phyloP scores from a whole-genome alignment of 768 basidiomycete species.

The Pisolithus microcarpus region DNA sequence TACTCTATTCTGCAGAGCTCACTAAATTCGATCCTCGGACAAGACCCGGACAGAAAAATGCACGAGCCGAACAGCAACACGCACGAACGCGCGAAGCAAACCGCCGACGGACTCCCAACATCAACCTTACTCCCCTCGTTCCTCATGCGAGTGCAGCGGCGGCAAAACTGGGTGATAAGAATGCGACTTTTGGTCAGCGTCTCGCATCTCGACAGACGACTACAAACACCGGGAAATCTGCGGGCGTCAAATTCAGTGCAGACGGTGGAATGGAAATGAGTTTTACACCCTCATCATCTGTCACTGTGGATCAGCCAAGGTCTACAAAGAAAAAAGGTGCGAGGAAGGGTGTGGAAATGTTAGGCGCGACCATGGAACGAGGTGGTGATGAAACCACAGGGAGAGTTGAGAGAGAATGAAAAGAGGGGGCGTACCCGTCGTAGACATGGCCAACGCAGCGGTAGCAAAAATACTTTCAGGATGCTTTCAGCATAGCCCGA shows the following conservation, averaged over 20 bases:
- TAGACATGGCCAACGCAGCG: constrained; percentile 76
- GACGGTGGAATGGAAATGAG: constrained; percentile 80
- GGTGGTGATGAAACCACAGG: constrained; percentile 47
- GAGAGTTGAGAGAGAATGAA: constrained; percentile 55
- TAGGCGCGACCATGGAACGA: constrained; percentile 87
- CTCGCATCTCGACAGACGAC: constrained; percentile 29
- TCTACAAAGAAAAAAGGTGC: constrained; percentile 28
- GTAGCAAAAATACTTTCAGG: constrained; percentile 81
- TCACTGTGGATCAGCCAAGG: constrained; percentile 7
- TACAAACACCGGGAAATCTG: constrained; percentile 12
- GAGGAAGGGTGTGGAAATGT: constrained; percentile 64
- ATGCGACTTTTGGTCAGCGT: constrained; percentile 69
- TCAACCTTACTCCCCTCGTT: constrained; percentile 63
- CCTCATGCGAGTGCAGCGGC: constrained; percentile 30
- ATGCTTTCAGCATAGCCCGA: constrained; percentile 1
- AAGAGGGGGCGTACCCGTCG: constrained; percentile 73
- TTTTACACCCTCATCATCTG: constrained; percentile 56
- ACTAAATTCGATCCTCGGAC: constrained; percentile 51
- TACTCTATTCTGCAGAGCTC: constrained; percentile 32
- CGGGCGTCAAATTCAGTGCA: constrained; percentile 19
- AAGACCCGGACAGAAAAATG: constrained; percentile 43
- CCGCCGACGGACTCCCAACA: constrained; percentile 35
- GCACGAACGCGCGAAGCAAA: constrained; percentile 36
- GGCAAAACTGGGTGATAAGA: constrained; percentile 33
- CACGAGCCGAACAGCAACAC: constrained; percentile 40